Evolutionary conservation across 2,329 filamentous ascomycete genomes (phyloP).

Genomic region (Alternaria conjuncta): DNA sequence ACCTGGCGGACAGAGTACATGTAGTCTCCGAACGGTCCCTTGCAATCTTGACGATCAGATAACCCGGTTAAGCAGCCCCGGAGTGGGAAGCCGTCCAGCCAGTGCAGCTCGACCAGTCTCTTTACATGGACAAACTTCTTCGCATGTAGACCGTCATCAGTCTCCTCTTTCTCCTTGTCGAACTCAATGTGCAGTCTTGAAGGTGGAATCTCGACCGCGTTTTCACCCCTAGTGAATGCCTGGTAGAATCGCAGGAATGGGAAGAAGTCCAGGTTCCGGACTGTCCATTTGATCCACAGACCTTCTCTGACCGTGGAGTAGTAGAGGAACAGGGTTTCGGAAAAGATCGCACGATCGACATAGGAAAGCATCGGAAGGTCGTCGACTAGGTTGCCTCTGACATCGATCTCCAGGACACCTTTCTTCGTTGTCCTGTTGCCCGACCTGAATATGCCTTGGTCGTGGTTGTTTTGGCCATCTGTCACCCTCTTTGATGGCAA

Average conservation of each 20-base stretch:
- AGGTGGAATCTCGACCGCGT: not conserved
- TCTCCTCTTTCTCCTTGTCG: not conserved
- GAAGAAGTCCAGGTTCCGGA: not conserved
- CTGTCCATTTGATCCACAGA: not conserved
- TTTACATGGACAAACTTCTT: not conserved
- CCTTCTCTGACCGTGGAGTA: not conserved
- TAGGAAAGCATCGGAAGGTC: conserved; percentile 2
- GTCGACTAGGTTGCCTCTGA: conserved; percentile 3
- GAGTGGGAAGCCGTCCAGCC: conserved; percentile 4
- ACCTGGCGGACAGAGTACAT: conserved; percentile 9
- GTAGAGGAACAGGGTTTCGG: not conserved
- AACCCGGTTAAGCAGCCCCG: conserved; percentile 6
- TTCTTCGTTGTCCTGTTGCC: not conserved
- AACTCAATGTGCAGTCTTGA: not conserved
- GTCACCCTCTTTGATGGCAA: not conserved
- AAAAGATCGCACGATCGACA: not conserved
- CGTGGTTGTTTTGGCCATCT: not conserved
- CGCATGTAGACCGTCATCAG: not conserved
- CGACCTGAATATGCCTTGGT: not conserved
- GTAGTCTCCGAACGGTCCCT: not conserved
- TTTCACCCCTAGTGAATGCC: not conserved
- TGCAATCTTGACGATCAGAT: not conserved
- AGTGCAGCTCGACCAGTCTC: conserved; percentile 3
- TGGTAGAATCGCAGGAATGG: conserved; percentile 4
- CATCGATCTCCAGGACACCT: not conserved